A percentile compares a stretch with the other conserved stretches of the same genome.
phyloP scores from a whole-genome alignment of 108 stramenopile genomes.

The Aurantiochytrium sp. region DNA sequence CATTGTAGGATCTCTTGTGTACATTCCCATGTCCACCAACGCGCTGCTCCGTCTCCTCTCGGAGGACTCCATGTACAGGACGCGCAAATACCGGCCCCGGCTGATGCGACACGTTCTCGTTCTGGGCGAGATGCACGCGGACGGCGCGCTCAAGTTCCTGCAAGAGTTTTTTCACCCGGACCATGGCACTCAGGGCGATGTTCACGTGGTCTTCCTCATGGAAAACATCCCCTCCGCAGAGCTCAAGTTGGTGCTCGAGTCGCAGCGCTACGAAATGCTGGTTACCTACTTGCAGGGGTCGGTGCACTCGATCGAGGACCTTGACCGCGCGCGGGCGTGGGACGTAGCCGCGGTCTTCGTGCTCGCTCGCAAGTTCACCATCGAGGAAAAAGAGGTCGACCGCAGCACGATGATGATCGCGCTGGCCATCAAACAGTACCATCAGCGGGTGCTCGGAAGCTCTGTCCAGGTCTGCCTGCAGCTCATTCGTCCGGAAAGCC shows the following conservation, averaged over 20 bases:
- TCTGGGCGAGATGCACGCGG: not conserved
- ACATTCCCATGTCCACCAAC: constrained; percentile 28
- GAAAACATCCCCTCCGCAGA: not conserved
- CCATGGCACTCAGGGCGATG: not conserved
- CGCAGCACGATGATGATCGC: not conserved
- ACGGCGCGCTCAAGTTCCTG: not conserved
- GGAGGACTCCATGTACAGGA: not conserved
- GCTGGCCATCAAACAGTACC: not conserved
- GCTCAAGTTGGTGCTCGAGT: not conserved
- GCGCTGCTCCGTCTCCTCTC: not conserved
- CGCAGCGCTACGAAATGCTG: not conserved
- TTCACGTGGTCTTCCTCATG: constrained; percentile 16
- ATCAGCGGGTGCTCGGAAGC: not conserved
- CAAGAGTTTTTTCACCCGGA: constrained; percentile 18
- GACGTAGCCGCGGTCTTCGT: not conserved
- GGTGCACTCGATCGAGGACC: not conserved
- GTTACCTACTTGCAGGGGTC: constrained; percentile 11
- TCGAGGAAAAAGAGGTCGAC: not conserved
- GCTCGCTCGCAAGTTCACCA: not conserved
- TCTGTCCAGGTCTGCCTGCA: not conserved
- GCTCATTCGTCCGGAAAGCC: not conserved
- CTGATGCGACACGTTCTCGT: not conserved
- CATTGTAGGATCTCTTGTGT: not conserved
- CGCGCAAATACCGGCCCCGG: not conserved
- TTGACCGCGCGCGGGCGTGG: not conserved